Conservation (phyloP, 805 yeast genomes). For the Ogataea polymorpha region DNA sequence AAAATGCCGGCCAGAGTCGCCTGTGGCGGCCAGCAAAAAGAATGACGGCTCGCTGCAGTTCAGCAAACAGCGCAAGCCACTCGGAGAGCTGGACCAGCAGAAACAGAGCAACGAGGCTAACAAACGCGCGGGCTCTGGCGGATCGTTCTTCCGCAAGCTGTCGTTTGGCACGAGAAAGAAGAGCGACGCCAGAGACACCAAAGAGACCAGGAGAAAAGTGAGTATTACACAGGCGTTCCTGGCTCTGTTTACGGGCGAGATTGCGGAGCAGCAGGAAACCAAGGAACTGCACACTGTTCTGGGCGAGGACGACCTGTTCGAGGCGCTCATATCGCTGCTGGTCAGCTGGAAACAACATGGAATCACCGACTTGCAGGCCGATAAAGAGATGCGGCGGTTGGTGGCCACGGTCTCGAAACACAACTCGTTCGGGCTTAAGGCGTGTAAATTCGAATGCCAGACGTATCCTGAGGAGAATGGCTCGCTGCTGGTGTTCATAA, state of each 20-base stretch:
- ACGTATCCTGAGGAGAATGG: conserved; percentile 34
- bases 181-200: conserved; percentile 4
- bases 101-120: conserved; percentile 14
- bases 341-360: conserved; percentile 73
- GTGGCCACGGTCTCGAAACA: conserved; percentile 62
- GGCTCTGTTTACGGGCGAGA: conserved; percentile 37
- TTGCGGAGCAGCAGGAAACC: conserved; percentile 27
- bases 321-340: conserved; percentile 60
- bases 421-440: conserved; percentile 59
- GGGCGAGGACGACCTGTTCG: conserved; percentile 54
- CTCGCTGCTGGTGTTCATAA: conserved; percentile 56
- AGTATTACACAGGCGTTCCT: conserved; percentile 34
- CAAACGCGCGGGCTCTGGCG: conserved; percentile 16
- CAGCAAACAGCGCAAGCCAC: conserved; percentile 24
- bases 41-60: conserved; percentile 15
- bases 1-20: neutral
- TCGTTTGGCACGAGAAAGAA: conserved; percentile 46
- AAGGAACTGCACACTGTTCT: conserved; percentile 34
- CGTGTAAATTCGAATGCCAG: conserved; percentile 60
- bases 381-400: conserved; percentile 41
- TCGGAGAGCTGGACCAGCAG: conserved; percentile 23
- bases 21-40: conserved; percentile 14
- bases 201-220: conserved; percentile 19
- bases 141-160: conserved; percentile 44
- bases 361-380: conserved; percentile 49